Evolutionary conservation across 345 rosid species (phyloP), one percentile per base, ranked within the genome.

Genomic region (Citrus sp.): DNA sequence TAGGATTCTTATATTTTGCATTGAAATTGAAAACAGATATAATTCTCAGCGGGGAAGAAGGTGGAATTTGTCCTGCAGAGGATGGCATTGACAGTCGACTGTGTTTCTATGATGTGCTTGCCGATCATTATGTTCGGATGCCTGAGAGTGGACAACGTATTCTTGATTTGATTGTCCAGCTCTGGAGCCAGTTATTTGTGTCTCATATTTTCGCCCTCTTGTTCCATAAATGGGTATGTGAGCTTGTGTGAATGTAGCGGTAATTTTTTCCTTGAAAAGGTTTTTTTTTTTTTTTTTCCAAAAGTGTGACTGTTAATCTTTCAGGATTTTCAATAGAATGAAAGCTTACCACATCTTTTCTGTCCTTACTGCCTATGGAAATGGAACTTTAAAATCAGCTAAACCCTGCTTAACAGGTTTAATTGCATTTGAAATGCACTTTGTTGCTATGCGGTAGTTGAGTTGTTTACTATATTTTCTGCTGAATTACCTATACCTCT

Each of bases 181-280:
- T 97, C 3, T 97, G 99, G 99, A 97, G 98, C 84, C 99, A 97
- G 83, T 94, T 95, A 13, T 94, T 94, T 84, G 97, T 98, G 70
- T 94, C 98, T 14, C 92, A 94, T 82, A 90, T 94, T 35, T 97
- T 93, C 78, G 73, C 96, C 71, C 96, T 97, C 18, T 83, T 94
- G 77, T 97, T 97, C 70, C 98, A 97, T 83, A 94, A 97, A 88
- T 92, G 98, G 98, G 99, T 96, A 89, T 55, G 87, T 16, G 0
- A 60, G n/a, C 76, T 77, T 81, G 9, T 51, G 12, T 22, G 67
- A 49, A 30, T 24, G 54, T 40, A 61, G 54, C 27, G 32, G 70
- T 74, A 22, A 40, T 54, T 40, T 7, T 67, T 56, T 18, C 35
- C 25, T 55, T n/a, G 16, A 37, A 62, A 63, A 51, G 27, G 13